Evolutionary conservation across 805 yeast species (phyloP), one percentile per base, ranked within the genome.

Genomic region (Ogataea allantospora): DNA sequence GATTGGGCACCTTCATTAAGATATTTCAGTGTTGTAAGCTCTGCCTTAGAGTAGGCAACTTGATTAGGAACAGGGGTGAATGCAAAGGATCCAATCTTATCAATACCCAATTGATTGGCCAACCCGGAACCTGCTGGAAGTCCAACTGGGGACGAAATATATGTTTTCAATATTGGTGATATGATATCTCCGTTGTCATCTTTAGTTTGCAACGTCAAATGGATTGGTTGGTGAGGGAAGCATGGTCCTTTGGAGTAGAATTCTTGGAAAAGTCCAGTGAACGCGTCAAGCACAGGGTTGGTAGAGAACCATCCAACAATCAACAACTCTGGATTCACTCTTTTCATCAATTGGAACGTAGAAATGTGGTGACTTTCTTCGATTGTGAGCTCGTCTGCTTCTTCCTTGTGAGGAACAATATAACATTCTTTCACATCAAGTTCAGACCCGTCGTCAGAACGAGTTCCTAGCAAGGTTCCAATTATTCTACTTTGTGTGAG

Each of bases 261-360:
- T 54, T 82, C 91, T 59, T 87, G 95, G 54, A 87, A 79, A 48
- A 85, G 71, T 7, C 86, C 86, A 10, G 88, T 77, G 59, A 82
- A 75, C 38, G 77, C 71, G 63, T 84, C 89, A 46, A 86, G 73
- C 48, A 68, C 69, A 13, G 73, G 66, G 32, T 69, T 66, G 27
- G 75, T 68, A 34, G 82, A 80, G 60, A 84, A 88, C 96, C 96
- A 88, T 39, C 96, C 96, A 32, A 88, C 71, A 38, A 88, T 82
- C 35, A 73, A 71, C 48, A 80, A 83, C 57, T 83, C 83, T 40
- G 93, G 91, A 63, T 81, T 82, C 22, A 91, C 79, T 57, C 77
- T 78, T 66, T 80, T 83, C 65, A 83, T 77, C 55, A 88, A 66
- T 51, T 78, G 80, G 63, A 69, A 83, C 62, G 84, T 75, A 22